A percentile compares a stretch with the other conserved stretches of the same genome.
Evolutionary conservation across 495 filamentous ascomycete species (phyloP).

Genomic region (Lineolata rhizophorae): DNA sequence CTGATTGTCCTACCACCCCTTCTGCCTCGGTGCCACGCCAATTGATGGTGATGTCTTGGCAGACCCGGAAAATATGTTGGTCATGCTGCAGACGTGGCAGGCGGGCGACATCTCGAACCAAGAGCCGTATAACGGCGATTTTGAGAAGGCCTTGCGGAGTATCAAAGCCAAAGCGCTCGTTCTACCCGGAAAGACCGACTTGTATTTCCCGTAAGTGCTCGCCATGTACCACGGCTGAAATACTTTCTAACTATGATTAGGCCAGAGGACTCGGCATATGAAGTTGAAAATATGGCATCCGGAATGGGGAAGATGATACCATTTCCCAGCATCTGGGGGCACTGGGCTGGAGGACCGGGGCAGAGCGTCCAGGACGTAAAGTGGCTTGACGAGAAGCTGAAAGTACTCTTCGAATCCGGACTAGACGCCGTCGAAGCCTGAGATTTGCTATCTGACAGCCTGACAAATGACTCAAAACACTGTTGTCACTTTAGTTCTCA

Average conservation of each 20-base stretch:
- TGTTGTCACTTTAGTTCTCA: no score
- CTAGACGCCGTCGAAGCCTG: no score
- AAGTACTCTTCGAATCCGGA: conserved; percentile 28
- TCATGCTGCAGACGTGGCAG: conserved; percentile 57
- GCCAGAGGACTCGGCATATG: conserved; percentile 46
- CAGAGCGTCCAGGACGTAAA: conserved; percentile 38
- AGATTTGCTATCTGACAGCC: no score
- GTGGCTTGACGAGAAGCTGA: conserved; percentile 41
- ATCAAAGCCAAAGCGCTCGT: conserved; percentile 48
- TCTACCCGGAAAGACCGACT: conserved; percentile 41
- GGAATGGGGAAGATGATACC: conserved; percentile 33
- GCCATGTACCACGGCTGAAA: neutral
- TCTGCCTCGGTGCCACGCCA: neutral
- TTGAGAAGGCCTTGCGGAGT: conserved; percentile 38
- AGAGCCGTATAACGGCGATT: conserved; percentile 39
- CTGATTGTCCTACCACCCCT: no score
- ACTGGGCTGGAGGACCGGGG: conserved; percentile 32
- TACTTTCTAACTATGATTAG: conserved; percentile 14
- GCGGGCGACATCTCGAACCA: conserved; percentile 40
- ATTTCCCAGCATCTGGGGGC: conserved; percentile 48
- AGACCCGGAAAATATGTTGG: conserved; percentile 46
- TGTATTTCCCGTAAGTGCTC: conserved; percentile 45
- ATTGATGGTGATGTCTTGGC: conserved; percentile 4
- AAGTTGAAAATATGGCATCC: conserved; percentile 38
- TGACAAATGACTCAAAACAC: no score